A percentile compares a stretch with the other conserved stretches of the same genome.
Evolutionary conservation across 2,329 filamentous ascomycete species (phyloP).

Genomic region (Colletotrichum tanaceti): DNA sequence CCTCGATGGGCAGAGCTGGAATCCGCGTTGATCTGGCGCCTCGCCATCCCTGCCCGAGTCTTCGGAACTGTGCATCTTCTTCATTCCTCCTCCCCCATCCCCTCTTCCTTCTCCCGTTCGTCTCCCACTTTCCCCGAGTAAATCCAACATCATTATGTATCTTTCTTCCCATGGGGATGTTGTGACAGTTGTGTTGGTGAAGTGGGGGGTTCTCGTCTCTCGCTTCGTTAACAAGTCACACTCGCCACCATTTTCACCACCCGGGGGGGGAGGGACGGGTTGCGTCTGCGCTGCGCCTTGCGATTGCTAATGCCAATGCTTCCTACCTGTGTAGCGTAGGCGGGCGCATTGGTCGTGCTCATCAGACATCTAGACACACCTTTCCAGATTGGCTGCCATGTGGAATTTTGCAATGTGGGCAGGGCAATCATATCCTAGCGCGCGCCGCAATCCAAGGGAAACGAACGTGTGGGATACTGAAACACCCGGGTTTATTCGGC

Average conservation of each 20-base stretch:
- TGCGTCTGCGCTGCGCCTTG: neutral
- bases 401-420: slow-evolving; percentile 7
- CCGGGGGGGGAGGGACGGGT: neutral
- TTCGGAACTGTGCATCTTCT: neutral
- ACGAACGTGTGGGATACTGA: neutral
- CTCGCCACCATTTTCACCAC: neutral
- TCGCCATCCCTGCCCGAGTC: neutral
- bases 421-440: neutral
- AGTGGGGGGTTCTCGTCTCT: neutral
- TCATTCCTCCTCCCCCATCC: neutral
- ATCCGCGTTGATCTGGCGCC: slow-evolving; percentile 7
- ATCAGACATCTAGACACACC: slow-evolving; percentile 2
- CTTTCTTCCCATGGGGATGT: neutral
- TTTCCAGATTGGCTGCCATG: neutral
- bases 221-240: neutral
- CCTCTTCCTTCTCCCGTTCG: neutral
- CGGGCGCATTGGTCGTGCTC: neutral
- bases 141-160: neutral
- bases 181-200: too few relatives aligned
- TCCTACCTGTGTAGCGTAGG: neutral
- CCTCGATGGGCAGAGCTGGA: slow-evolving; percentile 1
- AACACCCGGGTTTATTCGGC: slow-evolving; percentile 1
- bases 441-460: neutral
- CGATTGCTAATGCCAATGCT: neutral
- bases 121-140: neutral